These are phyloP conservation scores for Amphicarpaea edgeworthii DNA, from an alignment of 306 rosid genomes.

Conservation along the genomic window DNA sequence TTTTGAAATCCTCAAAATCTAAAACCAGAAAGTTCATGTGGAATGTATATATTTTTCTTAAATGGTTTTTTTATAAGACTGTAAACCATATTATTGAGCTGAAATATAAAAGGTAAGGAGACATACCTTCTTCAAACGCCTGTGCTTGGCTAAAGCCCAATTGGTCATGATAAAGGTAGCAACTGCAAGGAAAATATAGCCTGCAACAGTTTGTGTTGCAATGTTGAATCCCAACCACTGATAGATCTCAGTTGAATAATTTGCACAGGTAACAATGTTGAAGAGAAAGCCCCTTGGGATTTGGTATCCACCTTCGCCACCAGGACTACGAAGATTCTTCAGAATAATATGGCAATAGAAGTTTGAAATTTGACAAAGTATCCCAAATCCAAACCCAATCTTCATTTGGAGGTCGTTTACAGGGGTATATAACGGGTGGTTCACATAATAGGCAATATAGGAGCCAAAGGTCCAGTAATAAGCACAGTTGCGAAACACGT, in stretches of 20 bases:
- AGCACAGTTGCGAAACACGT: constrained; percentile 96
- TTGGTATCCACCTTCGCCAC: constrained; percentile 91
- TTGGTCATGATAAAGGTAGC: constrained; percentile 91
- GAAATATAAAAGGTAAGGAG: constrained; percentile 23
- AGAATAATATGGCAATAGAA: constrained; percentile 88
- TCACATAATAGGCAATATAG: constrained; percentile 81
- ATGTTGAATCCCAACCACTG: constrained; percentile 99
- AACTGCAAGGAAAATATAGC: constrained; percentile 74
- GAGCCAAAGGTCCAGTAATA: constrained; percentile 94
- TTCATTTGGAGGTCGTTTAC: constrained; percentile 89
- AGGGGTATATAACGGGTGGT: constrained; percentile 90
- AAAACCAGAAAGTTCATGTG: constrained; percentile 20
- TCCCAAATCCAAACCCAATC: constrained; percentile 87
- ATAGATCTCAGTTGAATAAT: constrained; percentile 95
- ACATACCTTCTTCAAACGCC: constrained; percentile 89
- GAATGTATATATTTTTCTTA: background rate
- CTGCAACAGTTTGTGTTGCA: constrained; percentile 93
- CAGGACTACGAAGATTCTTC: constrained; percentile 81
- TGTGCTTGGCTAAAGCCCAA: constrained; percentile 98
- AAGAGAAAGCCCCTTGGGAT: constrained; percentile 91
- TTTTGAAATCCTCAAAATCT: constrained; percentile 8
- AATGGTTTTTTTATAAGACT: background rate
- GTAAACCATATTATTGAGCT: constrained; percentile 17
- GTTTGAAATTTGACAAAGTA: constrained; percentile 75
- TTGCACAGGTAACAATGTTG: constrained; percentile 95